Evolutionary conservation across 1,284 basidiomycete genomes (phyloP).

Genomic region (Trichosporon sp.): DNA sequence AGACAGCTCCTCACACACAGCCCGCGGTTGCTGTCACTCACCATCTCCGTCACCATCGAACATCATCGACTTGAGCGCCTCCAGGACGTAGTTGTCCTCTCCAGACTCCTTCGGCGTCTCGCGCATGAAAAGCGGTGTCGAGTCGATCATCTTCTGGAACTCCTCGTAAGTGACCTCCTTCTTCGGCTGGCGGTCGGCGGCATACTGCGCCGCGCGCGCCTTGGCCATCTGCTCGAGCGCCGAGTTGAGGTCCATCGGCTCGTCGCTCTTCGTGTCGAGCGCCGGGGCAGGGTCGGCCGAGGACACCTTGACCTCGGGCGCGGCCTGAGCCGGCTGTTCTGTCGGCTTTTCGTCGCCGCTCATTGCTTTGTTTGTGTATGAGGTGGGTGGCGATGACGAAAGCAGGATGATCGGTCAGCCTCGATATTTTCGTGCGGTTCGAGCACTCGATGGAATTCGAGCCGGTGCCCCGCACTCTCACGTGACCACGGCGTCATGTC

Average conservation of each 20-base stretch:
- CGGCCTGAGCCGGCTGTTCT: background rate
- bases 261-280: constrained; percentile 26
- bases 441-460: constrained; percentile 15
- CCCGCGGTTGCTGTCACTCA: constrained; percentile 58
- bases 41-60: constrained; percentile 92
- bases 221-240: constrained; percentile 34
- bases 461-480: constrained; percentile 21
- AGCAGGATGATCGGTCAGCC: background rate
- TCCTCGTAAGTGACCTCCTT: constrained; percentile 44
- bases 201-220: constrained; percentile 27
- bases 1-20: background rate
- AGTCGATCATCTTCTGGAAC: constrained; percentile 49
- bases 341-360: constrained; percentile 7
- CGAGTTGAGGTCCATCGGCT: constrained; percentile 16
- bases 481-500: constrained; percentile 13
- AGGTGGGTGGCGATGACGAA: background rate
- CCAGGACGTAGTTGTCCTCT: constrained; percentile 67
- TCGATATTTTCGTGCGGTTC: constrained; percentile 11
- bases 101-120: constrained; percentile 71
- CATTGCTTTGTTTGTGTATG: background rate
- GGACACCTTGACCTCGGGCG: constrained; percentile 15
- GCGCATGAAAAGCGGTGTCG: constrained; percentile 86
- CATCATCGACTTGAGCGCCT: constrained; percentile 81
- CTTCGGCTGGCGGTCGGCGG: constrained; percentile 27
- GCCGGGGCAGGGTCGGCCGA: background rate